Evolutionary conservation across 257 asterid species (phyloP).

Genomic region (Capsicum rhomboideum): DNA sequence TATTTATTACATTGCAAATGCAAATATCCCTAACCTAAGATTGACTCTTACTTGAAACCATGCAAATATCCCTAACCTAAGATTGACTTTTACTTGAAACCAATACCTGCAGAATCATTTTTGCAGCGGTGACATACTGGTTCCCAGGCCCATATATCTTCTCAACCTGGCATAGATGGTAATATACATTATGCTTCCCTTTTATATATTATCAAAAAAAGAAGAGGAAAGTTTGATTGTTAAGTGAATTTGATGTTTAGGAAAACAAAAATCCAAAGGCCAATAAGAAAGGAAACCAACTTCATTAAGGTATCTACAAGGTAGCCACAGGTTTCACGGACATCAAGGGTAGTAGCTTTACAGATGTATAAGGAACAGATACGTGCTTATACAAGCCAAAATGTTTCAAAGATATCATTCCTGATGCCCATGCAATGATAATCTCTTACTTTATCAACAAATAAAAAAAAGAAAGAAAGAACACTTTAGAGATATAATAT

Average conservation of each 20-base stretch:
- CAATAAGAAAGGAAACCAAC: background rate
- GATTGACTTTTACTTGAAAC: background rate
- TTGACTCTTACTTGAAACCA: background rate
- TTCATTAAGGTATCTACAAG: background rate
- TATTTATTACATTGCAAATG: background rate
- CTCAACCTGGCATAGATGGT: slow-evolving; percentile 54
- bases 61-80: background rate
- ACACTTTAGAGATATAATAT: background rate
- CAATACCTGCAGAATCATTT: slow-evolving; percentile 91
- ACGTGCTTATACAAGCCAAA: background rate
- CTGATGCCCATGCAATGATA: too few relatives aligned
- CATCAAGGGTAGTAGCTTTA: background rate
- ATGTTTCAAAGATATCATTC: too few relatives aligned
- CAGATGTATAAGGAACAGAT: background rate
- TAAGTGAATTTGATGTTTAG: background rate
- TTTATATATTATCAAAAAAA: slow-evolving; percentile 2
- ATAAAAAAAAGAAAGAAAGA: background rate
- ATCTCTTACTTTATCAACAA: too few relatives aligned
- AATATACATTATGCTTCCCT: slow-evolving; percentile 3
- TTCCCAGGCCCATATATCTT: slow-evolving; percentile 98
- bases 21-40: background rate
- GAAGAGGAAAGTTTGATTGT: background rate
- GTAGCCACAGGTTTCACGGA: background rate
- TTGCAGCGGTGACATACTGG: slow-evolving; percentile 97
- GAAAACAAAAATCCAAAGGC: background rate